Conservation (phyloP, 2,329 filamentous ascomycete species). For the Penicillium olsonii region DNA sequence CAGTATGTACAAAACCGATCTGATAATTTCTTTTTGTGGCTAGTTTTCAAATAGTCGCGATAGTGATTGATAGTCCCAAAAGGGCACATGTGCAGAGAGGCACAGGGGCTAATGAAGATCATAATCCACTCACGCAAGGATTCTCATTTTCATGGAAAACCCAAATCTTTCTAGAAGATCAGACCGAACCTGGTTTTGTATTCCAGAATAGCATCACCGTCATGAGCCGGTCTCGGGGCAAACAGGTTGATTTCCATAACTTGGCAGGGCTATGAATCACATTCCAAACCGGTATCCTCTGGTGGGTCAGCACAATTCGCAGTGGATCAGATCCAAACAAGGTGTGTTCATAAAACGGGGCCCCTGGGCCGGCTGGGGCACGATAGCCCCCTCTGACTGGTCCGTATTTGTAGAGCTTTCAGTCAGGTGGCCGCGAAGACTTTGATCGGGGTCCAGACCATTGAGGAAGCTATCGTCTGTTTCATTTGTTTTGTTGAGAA, state of each 20-base stretch:
- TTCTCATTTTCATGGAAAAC: neutral
- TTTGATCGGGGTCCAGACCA: conserved; percentile 11
- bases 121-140: conserved; percentile 8
- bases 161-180: neutral
- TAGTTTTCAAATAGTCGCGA: neutral
- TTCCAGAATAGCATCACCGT: no score
- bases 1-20: neutral
- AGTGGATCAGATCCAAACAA: conserved; percentile 10
- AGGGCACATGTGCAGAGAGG: neutral
- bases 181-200: neutral
- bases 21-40: neutral
- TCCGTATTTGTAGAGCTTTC: neutral
- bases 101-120: conserved; percentile 9
- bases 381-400: conserved; percentile 1
- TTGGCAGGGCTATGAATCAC: neutral
- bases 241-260: neutral
- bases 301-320: conserved; percentile 1
- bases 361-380: neutral
- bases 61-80: neutral
- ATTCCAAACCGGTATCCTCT: neutral
- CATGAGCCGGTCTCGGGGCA: neutral
- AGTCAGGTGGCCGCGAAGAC: conserved; percentile 14
- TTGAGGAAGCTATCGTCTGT: neutral
- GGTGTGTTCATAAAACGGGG: conserved; percentile 5
- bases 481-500: neutral